These are phyloP conservation scores for Aspergillus tanneri DNA, from an alignment of 2,329 filamentous ascomycete species.

Conservation along the genomic window DNA sequence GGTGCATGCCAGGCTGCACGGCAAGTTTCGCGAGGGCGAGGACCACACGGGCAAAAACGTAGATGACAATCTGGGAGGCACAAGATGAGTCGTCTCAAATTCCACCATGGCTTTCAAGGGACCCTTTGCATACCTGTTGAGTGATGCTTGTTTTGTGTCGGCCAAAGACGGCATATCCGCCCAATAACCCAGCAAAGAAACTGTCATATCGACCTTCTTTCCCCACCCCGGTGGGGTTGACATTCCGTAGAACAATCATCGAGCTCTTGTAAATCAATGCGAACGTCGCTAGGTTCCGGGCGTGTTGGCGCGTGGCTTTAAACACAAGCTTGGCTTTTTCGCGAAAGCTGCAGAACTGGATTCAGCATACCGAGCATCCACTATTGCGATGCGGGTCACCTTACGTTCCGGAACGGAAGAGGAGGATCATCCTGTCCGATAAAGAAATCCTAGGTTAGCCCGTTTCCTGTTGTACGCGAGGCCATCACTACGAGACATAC, in stretches of 20 bases:
- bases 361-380: conserved; percentile 13
- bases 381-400: conserved; percentile 32
- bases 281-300: conserved; percentile 86
- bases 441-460: conserved; percentile 19
- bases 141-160: conserved; percentile 75
- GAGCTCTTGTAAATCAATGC: conserved; percentile 84
- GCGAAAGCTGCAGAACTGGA: conserved; percentile 52
- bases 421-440: conserved; percentile 78
- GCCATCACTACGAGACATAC: conserved; percentile 44
- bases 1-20: conserved; percentile 59
- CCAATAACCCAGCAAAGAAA: conserved; percentile 81
- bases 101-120: neutral
- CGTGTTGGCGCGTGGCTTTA: conserved; percentile 85
- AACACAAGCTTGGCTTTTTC: conserved; percentile 77
- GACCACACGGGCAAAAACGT: conserved; percentile 89
- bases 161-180: conserved; percentile 92
- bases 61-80: conserved; percentile 76
- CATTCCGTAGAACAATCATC: conserved; percentile 71
- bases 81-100: neutral
- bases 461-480: neutral
- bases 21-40: conserved; percentile 81
- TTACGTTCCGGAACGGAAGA: conserved; percentile 88
- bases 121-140: conserved; percentile 60
- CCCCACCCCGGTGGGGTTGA: conserved; percentile 42
- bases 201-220: conserved; percentile 73